Percentiles rank a stretch among this genome's conserved stretches.
These are phyloP conservation scores for Gossypium bickii DNA, from an alignment of 345 rosid genomes.

Conservation along the genomic window DNA sequence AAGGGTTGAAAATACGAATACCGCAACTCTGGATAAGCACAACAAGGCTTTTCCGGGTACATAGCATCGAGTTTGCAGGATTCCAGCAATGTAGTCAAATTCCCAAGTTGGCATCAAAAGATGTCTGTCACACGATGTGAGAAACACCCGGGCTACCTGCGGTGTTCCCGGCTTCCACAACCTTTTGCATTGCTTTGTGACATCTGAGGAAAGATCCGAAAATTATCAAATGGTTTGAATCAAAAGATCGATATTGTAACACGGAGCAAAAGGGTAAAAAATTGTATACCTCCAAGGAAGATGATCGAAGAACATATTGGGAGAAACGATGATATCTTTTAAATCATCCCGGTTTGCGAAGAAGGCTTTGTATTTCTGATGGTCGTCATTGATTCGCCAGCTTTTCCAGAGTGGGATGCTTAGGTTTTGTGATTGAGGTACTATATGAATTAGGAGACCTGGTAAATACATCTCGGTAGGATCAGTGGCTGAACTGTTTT, in stretches of 20 bases:
- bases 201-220: slow-evolving; percentile 42
- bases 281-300: slow-evolving; percentile 80
- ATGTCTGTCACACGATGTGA: slow-evolving; percentile 32
- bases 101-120: background rate
- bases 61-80: background rate
- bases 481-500: slow-evolving; percentile 28
- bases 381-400: slow-evolving; percentile 39
- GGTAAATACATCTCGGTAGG: slow-evolving; percentile 72
- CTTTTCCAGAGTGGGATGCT: slow-evolving; percentile 49
- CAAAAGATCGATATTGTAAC: background rate
- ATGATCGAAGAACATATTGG: slow-evolving; percentile 90
- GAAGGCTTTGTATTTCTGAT: slow-evolving; percentile 49
- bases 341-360: slow-evolving; percentile 62
- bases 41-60: background rate
- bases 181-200: slow-evolving; percentile 53
- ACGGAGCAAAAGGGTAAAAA: background rate
- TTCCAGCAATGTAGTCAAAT: background rate
- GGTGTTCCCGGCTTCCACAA: slow-evolving; percentile 46
- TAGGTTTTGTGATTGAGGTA: slow-evolving; percentile 36
- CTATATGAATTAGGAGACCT: slow-evolving; percentile 70
- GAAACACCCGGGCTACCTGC: slow-evolving; percentile 19
- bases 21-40: background rate
- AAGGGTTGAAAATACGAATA: background rate
- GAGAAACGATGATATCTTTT: slow-evolving; percentile 71
- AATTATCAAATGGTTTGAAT: background rate